phyloP scores from a whole-genome alignment of 2,329 filamentous ascomycete genomes.

The Penicillium freii region DNA sequence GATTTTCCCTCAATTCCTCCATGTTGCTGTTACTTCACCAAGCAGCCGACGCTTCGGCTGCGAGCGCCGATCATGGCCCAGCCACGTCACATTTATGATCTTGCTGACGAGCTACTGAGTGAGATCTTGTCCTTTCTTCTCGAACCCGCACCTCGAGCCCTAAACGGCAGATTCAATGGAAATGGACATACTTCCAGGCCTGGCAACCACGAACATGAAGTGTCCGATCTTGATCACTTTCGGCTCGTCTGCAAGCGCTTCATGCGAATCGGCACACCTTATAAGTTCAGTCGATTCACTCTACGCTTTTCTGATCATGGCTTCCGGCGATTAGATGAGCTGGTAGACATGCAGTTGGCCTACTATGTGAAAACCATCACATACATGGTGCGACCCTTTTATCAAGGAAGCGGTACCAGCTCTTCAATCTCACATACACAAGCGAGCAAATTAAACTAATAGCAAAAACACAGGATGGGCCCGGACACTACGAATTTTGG shows the following conservation, averaged over 20 bases:
- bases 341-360: slow-evolving; percentile 38
- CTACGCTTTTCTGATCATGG: slow-evolving; percentile 38
- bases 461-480: slow-evolving; percentile 30
- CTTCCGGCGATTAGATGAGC: slow-evolving; percentile 35
- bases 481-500: slow-evolving; percentile 23
- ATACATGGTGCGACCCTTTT: slow-evolving; percentile 44
- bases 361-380: slow-evolving; percentile 40
- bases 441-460: slow-evolving; percentile 22
- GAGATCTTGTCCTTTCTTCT: slow-evolving; percentile 35
- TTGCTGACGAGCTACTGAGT: slow-evolving; percentile 39
- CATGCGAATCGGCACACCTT: slow-evolving; percentile 41
- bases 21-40: slow-evolving; percentile 32
- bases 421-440: slow-evolving; percentile 12
- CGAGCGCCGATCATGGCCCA: slow-evolving; percentile 34
- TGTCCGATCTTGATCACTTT: slow-evolving; percentile 40
- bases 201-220: slow-evolving; percentile 24
- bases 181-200: slow-evolving; percentile 8
- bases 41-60: slow-evolving; percentile 36
- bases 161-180: background rate
- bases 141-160: slow-evolving; percentile 12
- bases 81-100: slow-evolving; percentile 33
- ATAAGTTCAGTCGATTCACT: slow-evolving; percentile 39
- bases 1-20: slow-evolving; percentile 16
- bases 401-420: slow-evolving; percentile 40
- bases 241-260: slow-evolving; percentile 43